Conservation (phyloP, 306 rosid species). For the Crataegus laevigata region DNA sequence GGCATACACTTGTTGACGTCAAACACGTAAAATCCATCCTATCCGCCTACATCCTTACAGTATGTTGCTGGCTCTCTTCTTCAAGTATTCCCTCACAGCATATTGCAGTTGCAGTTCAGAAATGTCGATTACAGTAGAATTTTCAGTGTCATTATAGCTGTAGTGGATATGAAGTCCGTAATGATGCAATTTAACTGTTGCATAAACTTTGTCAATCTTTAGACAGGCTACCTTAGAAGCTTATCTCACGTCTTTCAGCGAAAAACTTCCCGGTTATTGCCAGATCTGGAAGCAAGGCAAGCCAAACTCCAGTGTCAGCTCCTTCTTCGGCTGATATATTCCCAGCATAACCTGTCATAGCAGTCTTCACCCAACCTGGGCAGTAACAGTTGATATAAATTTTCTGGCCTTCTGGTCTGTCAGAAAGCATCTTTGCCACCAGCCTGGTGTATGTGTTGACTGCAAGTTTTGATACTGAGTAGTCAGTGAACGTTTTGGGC, state of each 20-base stretch:
- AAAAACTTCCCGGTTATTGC: constrained; percentile 64
- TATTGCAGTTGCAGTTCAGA: neutral
- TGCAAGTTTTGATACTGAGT: constrained; percentile 76
- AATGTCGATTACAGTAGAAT: neutral
- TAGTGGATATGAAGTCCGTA: neutral
- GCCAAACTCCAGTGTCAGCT: constrained; percentile 94
- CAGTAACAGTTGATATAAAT: constrained; percentile 73
- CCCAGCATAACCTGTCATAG: constrained; percentile 85
- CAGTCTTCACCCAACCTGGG: constrained; percentile 95
- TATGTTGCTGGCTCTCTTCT: neutral
- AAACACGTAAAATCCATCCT: neutral
- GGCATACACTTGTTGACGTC: neutral
- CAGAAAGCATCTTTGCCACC: constrained; percentile 48
- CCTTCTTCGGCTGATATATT: constrained; percentile 69
- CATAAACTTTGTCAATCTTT: neutral
- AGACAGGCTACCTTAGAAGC: constrained; percentile 34
- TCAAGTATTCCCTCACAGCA: neutral
- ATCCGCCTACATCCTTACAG: neutral
- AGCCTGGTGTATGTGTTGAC: constrained; percentile 71
- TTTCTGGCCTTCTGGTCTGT: constrained; percentile 55
- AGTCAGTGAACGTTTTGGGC: constrained; percentile 72
- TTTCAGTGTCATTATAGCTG: neutral
- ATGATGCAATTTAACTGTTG: neutral
- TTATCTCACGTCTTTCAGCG: constrained; percentile 78
- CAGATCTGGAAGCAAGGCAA: constrained; percentile 78